These are phyloP conservation scores for Berkeleyomyces rouxiae DNA, from an alignment of 2,329 filamentous ascomycete genomes.

Conservation along the genomic window DNA sequence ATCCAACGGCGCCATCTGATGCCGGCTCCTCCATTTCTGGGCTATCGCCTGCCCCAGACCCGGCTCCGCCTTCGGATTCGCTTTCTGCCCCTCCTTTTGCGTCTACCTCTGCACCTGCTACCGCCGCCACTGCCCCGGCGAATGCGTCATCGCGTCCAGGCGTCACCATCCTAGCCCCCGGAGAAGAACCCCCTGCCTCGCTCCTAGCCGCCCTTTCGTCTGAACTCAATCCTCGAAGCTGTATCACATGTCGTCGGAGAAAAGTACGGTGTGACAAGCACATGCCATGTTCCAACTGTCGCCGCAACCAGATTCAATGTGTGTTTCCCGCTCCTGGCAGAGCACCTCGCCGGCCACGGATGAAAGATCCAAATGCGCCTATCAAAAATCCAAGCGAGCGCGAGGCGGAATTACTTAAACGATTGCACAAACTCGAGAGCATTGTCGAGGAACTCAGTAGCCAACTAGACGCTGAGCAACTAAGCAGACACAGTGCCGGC, in stretches of 20 bases:
- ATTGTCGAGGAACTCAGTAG: constrained; percentile 56
- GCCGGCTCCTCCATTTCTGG: not conserved
- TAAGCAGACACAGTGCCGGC: constrained; percentile 2
- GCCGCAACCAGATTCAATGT: constrained; percentile 52
- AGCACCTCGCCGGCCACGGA: constrained; percentile 48
- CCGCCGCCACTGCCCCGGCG: not conserved
- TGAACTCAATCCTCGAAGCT: constrained; percentile 31
- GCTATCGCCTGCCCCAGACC: not conserved
- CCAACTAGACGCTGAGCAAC: constrained; percentile 41
- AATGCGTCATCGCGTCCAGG: constrained; percentile 14
- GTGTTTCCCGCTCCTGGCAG: constrained; percentile 59
- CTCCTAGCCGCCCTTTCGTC: constrained; percentile 14
- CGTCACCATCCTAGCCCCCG: constrained; percentile 13
- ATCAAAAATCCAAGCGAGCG: constrained; percentile 42
- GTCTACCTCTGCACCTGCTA: not conserved
- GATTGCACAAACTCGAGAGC: constrained; percentile 55
- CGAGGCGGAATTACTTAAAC: constrained; percentile 53
- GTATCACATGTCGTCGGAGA: constrained; percentile 34
- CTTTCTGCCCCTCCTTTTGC: not conserved
- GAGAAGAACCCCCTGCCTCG: constrained; percentile 11
- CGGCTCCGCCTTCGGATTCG: not conserved
- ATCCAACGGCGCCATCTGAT: not conserved
- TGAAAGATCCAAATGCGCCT: constrained; percentile 49
- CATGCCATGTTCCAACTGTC: constrained; percentile 61
- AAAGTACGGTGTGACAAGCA: constrained; percentile 68